Conservation (phyloP, 2,329 filamentous ascomycete genomes). For the Colletotrichum cereale region DNA sequence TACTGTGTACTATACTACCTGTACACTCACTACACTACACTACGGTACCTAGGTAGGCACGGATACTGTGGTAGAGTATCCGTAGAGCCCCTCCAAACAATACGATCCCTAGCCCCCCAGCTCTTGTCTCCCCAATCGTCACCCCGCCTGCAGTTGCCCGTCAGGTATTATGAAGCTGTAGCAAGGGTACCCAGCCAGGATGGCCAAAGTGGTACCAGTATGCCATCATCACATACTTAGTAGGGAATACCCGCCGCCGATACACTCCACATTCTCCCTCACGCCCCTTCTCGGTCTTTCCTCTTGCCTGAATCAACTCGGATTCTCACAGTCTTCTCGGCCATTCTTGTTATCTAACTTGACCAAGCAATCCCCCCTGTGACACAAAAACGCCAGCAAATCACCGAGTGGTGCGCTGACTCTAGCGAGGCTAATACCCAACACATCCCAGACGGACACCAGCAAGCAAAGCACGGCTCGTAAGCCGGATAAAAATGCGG, state of each 20-base stretch:
- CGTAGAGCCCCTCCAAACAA: constrained; percentile 1
- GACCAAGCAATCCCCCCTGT: constrained; percentile 17
- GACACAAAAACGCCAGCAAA: neutral
- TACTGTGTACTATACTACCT: too few species aligned
- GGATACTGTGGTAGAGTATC: neutral
- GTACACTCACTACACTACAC: too few species aligned
- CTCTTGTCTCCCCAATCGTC: constrained; percentile 4
- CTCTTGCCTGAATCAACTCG: constrained; percentile 26
- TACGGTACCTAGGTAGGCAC: too few species aligned
- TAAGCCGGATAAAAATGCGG: neutral
- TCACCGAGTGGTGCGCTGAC: constrained; percentile 21
- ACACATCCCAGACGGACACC: neutral
- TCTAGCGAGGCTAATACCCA: neutral
- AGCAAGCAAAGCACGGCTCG: neutral
- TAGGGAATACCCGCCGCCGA: constrained; percentile 33
- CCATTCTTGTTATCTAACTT: constrained; percentile 12
- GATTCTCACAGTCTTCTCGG: constrained; percentile 29
- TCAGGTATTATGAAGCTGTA: neutral
- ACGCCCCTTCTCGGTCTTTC: constrained; percentile 16
- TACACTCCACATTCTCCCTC: constrained; percentile 1
- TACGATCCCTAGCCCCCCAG: constrained; percentile 7
- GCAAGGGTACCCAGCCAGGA: constrained; percentile 11
- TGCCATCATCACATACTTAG: too few species aligned
- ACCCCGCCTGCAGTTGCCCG: neutral
- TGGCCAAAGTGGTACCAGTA: constrained; percentile 24